Conservation (phyloP, 768 basidiomycete species). For the Cystofilobasidium macerans region DNA sequence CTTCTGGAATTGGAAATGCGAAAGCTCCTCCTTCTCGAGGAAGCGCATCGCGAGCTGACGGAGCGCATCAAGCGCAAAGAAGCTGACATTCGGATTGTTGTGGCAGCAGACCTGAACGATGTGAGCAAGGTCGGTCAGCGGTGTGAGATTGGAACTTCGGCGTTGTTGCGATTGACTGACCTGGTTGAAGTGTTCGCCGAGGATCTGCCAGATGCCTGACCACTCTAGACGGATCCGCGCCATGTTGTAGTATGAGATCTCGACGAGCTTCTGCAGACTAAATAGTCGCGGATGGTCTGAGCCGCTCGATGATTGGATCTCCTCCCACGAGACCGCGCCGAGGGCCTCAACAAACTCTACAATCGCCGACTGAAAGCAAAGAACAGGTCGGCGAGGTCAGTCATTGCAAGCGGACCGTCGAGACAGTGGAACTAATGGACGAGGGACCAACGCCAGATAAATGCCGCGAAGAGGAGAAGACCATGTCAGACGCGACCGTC, state of each 20-base stretch:
- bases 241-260: constrained; percentile 99
- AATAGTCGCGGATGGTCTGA: constrained; percentile 91
- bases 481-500: constrained; percentile 97
- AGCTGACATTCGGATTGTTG: constrained; percentile 88
- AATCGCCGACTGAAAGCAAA: constrained; percentile 63
- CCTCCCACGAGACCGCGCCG: constrained; percentile 97
- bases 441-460: constrained; percentile 67
- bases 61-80: constrained; percentile 91
- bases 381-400: background rate
- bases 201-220: constrained; percentile 93
- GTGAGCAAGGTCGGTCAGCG: background rate
- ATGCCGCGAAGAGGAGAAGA: constrained; percentile 90
- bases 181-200: constrained; percentile 98
- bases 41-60: constrained; percentile 97
- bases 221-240: constrained; percentile 92
- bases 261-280: constrained; percentile 93
- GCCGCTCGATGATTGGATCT: constrained; percentile 85
- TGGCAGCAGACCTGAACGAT: constrained; percentile 84
- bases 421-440: background rate
- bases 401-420: background rate
- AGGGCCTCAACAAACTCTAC: constrained; percentile 94
- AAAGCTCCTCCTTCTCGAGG: constrained; percentile 92
- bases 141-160: background rate
- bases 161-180: constrained; percentile 41
- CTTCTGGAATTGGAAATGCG: constrained; percentile 98